Evolutionary conservation across 768 basidiomycete species (phyloP).

Genomic region (Hemileccinum impolitum): DNA sequence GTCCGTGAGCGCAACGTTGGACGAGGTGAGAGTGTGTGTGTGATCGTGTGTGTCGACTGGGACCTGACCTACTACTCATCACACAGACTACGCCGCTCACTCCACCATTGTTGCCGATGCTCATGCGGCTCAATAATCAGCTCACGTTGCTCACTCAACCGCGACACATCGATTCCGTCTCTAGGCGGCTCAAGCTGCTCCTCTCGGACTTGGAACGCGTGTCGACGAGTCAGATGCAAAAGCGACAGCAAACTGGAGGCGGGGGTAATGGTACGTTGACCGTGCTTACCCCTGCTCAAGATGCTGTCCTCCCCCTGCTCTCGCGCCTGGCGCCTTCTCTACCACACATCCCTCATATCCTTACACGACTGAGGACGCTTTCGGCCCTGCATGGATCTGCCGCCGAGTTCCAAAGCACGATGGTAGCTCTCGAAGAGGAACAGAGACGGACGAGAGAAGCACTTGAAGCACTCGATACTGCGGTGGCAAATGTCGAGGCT

Average conservation of each 20-base stretch:
- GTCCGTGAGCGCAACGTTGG: conserved; percentile 70
- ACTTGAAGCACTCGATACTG: conserved; percentile 63
- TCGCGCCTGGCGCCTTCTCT: conserved; percentile 68
- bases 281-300: conserved; percentile 38
- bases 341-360: conserved; percentile 85
- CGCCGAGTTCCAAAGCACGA: conserved; percentile 65
- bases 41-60: background rate
- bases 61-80: conserved; percentile 8
- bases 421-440: conserved; percentile 67
- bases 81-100: conserved; percentile 66
- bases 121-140: conserved; percentile 81
- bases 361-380: conserved; percentile 84
- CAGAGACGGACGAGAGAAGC: conserved; percentile 62
- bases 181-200: conserved; percentile 87
- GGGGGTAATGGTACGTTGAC: conserved; percentile 12
- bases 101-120: conserved; percentile 75
- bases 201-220: conserved; percentile 89
- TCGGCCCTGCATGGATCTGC: conserved; percentile 80
- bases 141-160: conserved; percentile 90
- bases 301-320: conserved; percentile 66
- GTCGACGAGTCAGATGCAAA: conserved; percentile 38
- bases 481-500: conserved; percentile 68
- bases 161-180: conserved; percentile 92
- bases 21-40: conserved; percentile 58
- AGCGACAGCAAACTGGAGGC: conserved; percentile 14